phyloP scores from a whole-genome alignment of 108 stramenopile species.

The Fistulifera solaris region DNA sequence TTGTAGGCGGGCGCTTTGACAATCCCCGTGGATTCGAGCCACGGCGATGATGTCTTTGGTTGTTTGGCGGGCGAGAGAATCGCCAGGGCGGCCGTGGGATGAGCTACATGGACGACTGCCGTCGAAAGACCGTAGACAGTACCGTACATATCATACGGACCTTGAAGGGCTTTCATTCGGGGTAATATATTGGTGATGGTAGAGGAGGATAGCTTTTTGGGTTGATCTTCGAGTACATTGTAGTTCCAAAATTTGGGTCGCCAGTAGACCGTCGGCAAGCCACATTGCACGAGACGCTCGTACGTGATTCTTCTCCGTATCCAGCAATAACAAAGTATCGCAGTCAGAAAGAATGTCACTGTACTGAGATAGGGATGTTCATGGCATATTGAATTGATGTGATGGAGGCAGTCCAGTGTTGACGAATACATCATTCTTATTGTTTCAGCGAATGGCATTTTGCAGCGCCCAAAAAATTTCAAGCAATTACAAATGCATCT shows the following conservation, averaged over 20 bases:
- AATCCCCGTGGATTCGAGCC: conserved; percentile 27
- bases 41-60: neutral
- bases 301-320: neutral
- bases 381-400: too few relatives aligned
- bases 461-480: too few relatives aligned
- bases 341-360: neutral
- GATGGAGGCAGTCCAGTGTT: too few relatives aligned
- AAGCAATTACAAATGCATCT: too few relatives aligned
- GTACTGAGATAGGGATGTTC: neutral
- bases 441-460: too few relatives aligned
- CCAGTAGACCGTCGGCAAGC: conserved; percentile 70
- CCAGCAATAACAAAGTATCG: neutral
- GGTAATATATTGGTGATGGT: conserved; percentile 78
- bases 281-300: conserved; percentile 12
- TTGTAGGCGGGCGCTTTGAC: conserved; percentile 85
- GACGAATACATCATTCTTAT: too few relatives aligned
- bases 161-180: conserved; percentile 73
- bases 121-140: conserved; percentile 83
- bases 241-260: conserved; percentile 58
- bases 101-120: conserved; percentile 80
- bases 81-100: conserved; percentile 72
- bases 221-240: conserved; percentile 15
- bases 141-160: conserved; percentile 90
- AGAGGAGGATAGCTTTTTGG: conserved; percentile 42
- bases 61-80: conserved; percentile 19